phyloP scores from a whole-genome alignment of 2,329 filamentous ascomycete species.

The Cytospora piceicola region DNA sequence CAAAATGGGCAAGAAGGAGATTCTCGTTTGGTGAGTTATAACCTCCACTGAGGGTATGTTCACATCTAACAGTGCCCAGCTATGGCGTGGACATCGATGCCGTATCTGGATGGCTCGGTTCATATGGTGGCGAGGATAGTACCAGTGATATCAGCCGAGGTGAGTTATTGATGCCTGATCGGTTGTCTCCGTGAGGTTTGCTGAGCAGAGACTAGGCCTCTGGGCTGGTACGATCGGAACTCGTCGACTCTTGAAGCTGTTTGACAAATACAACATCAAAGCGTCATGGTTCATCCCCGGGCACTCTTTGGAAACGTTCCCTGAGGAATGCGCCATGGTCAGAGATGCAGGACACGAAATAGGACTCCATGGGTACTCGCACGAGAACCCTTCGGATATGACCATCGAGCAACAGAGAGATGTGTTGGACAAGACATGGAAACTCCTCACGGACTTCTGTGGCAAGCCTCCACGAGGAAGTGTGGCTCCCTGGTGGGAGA shows the following conservation, averaged over 20 bases:
- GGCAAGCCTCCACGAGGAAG: conserved; percentile 73
- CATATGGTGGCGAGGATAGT: conserved; percentile 74
- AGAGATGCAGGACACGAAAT: conserved; percentile 54
- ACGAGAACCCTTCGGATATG: conserved; percentile 53
- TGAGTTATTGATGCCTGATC: conserved; percentile 35
- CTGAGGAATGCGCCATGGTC: conserved; percentile 49
- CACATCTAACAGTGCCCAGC: conserved; percentile 37
- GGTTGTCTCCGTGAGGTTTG: not conserved
- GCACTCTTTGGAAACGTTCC: conserved; percentile 54
- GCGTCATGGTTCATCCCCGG: conserved; percentile 59
- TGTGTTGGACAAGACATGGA: conserved; percentile 75
- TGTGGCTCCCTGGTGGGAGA: conserved; percentile 78
- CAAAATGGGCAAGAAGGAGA: conserved; percentile 36
- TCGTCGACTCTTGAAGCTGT: conserved; percentile 69
- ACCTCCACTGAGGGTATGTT: too few relatives aligned
- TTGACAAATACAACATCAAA: conserved; percentile 73
- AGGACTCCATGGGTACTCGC: conserved; percentile 47
- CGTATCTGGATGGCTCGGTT: conserved; percentile 76
- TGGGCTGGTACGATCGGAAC: conserved; percentile 72
- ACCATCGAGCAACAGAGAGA: conserved; percentile 75
- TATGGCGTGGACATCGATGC: conserved; percentile 78
- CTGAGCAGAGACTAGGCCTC: conserved; percentile 42
- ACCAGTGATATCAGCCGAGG: conserved; percentile 74
- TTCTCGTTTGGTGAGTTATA: conserved; percentile 33
- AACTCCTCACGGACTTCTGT: conserved; percentile 70